Evolutionary conservation across 768 basidiomycete species (phyloP).

Genomic region (Leucocoprinus birnbaumii): DNA sequence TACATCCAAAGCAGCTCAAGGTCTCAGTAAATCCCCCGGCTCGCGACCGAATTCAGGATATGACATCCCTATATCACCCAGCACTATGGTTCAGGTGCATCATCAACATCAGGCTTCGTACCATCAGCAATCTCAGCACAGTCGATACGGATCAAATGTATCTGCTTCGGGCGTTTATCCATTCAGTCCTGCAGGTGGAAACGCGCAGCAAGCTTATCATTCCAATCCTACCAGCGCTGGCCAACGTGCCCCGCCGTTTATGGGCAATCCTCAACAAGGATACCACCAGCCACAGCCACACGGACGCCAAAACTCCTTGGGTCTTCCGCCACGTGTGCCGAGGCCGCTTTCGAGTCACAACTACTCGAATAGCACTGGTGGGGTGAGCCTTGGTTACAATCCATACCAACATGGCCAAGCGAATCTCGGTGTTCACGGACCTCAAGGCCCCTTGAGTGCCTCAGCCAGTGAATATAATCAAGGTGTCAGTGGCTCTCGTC

Average conservation of each 20-base stretch:
- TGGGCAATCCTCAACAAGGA: no score
- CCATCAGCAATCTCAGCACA: not conserved
- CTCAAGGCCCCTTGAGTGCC: no score
- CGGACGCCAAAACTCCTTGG: no score
- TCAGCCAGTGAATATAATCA: no score
- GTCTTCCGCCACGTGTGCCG: no score
- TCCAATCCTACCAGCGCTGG: not conserved
- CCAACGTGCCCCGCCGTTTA: not conserved
- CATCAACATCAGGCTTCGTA: not conserved
- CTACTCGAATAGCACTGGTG: no score
- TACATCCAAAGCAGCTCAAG: not conserved
- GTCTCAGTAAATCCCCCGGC: not conserved
- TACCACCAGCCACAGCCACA: no score
- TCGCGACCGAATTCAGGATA: not conserved
- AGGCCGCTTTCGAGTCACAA: no score
- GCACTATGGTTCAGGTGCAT: not conserved
- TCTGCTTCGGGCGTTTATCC: not conserved
- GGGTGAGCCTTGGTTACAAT: no score
- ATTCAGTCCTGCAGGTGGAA: not conserved
- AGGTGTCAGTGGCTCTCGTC: no score
- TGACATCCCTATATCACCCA: not conserved
- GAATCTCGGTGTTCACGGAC: no score
- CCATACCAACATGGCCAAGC: no score
- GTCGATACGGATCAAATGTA: not conserved
- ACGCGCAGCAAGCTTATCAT: not conserved